phyloP scores from a whole-genome alignment of 257 asterid species.

The Solanum acaule region DNA sequence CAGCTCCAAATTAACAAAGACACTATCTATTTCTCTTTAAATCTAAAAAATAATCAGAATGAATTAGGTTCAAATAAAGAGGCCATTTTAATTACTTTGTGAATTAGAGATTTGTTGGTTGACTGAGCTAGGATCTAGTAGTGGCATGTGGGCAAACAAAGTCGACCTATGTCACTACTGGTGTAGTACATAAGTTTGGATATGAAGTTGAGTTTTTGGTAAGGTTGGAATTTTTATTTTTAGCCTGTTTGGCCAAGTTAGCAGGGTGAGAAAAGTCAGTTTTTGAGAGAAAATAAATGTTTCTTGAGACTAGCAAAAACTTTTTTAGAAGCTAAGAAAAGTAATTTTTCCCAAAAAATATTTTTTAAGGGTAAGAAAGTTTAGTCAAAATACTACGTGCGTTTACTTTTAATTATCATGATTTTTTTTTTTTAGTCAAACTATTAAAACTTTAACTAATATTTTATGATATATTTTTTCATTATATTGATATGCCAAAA shows the following conservation, averaged over 20 bases:
- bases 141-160: background rate
- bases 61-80: background rate
- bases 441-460: too few relatives aligned
- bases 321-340: background rate
- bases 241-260: background rate
- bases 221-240: background rate
- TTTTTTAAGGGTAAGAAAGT: background rate
- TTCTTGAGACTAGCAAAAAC: background rate
- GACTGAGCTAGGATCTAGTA: background rate
- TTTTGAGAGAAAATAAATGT: background rate
- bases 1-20: background rate
- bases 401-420: too few relatives aligned
- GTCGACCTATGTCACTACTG: background rate
- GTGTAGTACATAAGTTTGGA: background rate
- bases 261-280: background rate
- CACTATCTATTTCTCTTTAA: background rate
- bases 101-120: background rate
- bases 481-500: too few relatives aligned
- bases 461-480: too few relatives aligned
- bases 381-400: background rate
- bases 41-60: background rate
- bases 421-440: too few relatives aligned
- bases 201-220: background rate
- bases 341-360: background rate
- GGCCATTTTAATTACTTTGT: background rate